Conservation (phyloP, 495 filamentous ascomycete genomes). For the Neurospora sp. region DNA sequence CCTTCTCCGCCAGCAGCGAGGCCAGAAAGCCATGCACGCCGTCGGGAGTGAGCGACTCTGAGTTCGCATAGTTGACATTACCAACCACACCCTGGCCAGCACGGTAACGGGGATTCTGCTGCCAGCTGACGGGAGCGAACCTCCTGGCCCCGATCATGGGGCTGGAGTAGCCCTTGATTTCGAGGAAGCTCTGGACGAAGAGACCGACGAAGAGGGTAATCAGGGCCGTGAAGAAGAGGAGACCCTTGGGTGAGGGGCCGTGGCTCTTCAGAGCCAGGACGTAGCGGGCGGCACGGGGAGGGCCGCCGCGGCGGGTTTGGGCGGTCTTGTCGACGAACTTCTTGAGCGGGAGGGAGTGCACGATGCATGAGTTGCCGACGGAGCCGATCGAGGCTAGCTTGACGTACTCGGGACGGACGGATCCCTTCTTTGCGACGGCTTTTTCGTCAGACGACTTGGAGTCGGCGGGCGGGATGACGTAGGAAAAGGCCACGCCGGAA, state of each 20-base stretch:
- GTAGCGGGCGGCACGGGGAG: conserved; percentile 45
- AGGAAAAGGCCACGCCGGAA: conserved; percentile 73
- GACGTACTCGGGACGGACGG: conserved; percentile 44
- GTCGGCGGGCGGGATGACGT: conserved; percentile 45
- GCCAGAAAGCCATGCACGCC: background rate
- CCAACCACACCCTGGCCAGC: background rate
- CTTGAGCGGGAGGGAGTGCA: conserved; percentile 71
- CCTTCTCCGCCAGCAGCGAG: background rate
- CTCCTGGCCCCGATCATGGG: conserved; percentile 40
- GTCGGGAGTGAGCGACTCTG: background rate
- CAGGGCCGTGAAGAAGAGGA: conserved; percentile 40
- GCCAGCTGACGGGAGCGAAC: conserved; percentile 20
- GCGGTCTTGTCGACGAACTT: conserved; percentile 34
- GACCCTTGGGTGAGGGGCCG: conserved; percentile 34
- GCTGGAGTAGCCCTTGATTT: conserved; percentile 52
- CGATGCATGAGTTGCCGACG: conserved; percentile 73
- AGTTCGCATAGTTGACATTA: background rate
- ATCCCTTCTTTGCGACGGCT: conserved; percentile 19
- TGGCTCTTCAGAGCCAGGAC: conserved; percentile 51
- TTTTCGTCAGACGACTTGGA: background rate
- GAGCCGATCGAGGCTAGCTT: conserved; percentile 72
- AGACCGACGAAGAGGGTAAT: conserved; percentile 47
- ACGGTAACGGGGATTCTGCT: background rate
- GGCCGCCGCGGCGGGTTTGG: conserved; percentile 31
- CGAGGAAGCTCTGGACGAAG: conserved; percentile 54